A percentile compares a stretch with the other conserved stretches of the same genome.
Evolutionary conservation across 2,329 filamentous ascomycete genomes (phyloP).

Genomic region (Cadophora gregata): DNA sequence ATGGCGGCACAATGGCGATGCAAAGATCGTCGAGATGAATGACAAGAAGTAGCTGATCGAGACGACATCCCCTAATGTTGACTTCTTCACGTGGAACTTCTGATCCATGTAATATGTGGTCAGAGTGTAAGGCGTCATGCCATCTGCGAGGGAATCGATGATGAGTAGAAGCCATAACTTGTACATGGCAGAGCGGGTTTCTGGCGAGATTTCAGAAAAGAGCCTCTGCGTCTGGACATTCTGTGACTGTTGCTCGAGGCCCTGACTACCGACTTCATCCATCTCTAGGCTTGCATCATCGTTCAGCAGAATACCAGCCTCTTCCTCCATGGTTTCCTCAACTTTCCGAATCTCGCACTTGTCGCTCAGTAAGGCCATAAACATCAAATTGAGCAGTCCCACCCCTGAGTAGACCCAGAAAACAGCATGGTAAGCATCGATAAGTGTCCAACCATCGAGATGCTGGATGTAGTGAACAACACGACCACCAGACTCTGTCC

Average conservation of each 20-base stretch:
- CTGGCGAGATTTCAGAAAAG: slow-evolving; percentile 61
- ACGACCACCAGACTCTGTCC: slow-evolving; percentile 64
- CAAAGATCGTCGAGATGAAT: slow-evolving; percentile 57
- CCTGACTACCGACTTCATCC: slow-evolving; percentile 16
- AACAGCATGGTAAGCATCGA: slow-evolving; percentile 58
- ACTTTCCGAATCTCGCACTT: slow-evolving; percentile 39
- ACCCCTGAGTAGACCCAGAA: slow-evolving; percentile 62
- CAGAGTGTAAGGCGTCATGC: slow-evolving; percentile 64
- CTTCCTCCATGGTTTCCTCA: slow-evolving; percentile 25
- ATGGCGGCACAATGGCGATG: slow-evolving; percentile 55
- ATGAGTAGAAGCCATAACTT: slow-evolving; percentile 69
- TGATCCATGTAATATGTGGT: slow-evolving; percentile 64
- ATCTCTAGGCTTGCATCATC: slow-evolving; percentile 21
- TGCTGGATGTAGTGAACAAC: slow-evolving; percentile 56
- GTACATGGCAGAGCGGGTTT: slow-evolving; percentile 64
- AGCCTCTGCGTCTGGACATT: slow-evolving; percentile 40
- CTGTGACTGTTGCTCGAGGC: not conserved
- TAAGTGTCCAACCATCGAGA: slow-evolving; percentile 50
- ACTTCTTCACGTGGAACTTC: slow-evolving; percentile 61
- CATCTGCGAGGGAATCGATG: slow-evolving; percentile 69
- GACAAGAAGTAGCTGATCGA: slow-evolving; percentile 61
- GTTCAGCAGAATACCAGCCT: slow-evolving; percentile 30
- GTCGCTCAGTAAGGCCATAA: slow-evolving; percentile 55
- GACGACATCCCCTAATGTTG: slow-evolving; percentile 64
- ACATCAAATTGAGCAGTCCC: slow-evolving; percentile 61